A percentile compares a stretch with the other conserved stretches of the same genome.
Conservation (phyloP, 2,329 filamentous ascomycete species). For the Aspergillus fumigatiaffinis region DNA sequence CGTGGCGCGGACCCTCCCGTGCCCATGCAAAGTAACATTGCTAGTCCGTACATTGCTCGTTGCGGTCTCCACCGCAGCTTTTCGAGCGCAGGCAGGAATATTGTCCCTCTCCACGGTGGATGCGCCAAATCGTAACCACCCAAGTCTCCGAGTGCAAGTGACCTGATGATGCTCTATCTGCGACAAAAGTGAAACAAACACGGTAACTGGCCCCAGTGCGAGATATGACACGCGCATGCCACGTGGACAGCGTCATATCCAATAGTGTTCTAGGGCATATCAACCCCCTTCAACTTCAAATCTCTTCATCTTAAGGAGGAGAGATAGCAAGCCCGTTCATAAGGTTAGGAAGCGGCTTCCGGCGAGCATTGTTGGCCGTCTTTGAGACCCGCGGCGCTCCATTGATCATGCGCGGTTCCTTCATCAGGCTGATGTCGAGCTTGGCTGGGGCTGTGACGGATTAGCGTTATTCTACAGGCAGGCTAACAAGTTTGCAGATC, state of each 20-base stretch:
- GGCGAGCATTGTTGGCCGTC: constrained; percentile 38
- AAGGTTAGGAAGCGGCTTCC: constrained; percentile 42
- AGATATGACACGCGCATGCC: background rate
- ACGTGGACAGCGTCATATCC: background rate
- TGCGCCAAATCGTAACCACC: background rate
- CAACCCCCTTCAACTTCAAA: background rate
- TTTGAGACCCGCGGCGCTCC: constrained; percentile 66
- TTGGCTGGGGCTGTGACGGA: constrained; percentile 66
- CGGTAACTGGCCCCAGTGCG: background rate
- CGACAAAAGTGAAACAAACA: background rate
- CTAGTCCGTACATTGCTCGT: no score
- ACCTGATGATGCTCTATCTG: background rate
- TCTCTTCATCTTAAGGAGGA: constrained; percentile 20
- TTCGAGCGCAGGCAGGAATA: background rate
- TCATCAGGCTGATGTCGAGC: constrained; percentile 82
- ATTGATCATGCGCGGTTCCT: constrained; percentile 84
- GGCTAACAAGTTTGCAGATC: constrained; percentile 45
- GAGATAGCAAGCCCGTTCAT: constrained; percentile 39
- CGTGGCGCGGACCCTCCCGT: no score
- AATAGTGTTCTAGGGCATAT: background rate
- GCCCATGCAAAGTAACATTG: no score
- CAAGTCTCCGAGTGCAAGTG: background rate
- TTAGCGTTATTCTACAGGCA: background rate
- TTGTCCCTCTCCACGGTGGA: background rate
- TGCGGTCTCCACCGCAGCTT: no score